These are phyloP conservation scores for Arthrobotrys conoides DNA, from an alignment of 2,329 filamentous ascomycete genomes.

Conservation along the genomic window DNA sequence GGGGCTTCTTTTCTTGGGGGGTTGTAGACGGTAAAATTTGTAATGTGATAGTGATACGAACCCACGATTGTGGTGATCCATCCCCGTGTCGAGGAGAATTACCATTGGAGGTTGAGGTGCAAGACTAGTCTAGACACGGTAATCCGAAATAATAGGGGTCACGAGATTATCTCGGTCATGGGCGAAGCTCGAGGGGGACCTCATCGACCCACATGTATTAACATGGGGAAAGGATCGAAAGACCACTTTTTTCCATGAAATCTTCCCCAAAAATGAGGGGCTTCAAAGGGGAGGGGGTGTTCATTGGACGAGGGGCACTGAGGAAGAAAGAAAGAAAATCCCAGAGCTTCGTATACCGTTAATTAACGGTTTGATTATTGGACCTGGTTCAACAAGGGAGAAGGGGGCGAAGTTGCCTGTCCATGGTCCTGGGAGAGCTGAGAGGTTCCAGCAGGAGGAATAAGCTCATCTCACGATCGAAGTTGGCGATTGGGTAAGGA, in stretches of 20 bases:
- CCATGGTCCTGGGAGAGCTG: constrained; percentile 54
- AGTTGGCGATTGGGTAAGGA: constrained; percentile 29
- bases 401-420: constrained; percentile 32
- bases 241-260: not conserved
- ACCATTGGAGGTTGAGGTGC: constrained; percentile 16
- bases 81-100: constrained; percentile 35
- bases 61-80: constrained; percentile 5
- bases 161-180: constrained; percentile 30
- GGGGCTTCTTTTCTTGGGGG: constrained; percentile 5
- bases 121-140: constrained; percentile 26
- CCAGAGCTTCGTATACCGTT: constrained; percentile 29
- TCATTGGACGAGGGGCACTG: constrained; percentile 27
- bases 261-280: constrained; percentile 23
- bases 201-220: constrained; percentile 18
- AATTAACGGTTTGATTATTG: constrained; percentile 16
- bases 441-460: constrained; percentile 48
- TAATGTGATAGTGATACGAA: constrained; percentile 41
- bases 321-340: constrained; percentile 9
- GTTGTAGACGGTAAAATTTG: constrained; percentile 48
- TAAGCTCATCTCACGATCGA: constrained; percentile 46
- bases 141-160: constrained; percentile 50
- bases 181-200: constrained; percentile 11
- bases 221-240: constrained; percentile 4
- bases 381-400: constrained; percentile 25
- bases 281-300: not conserved